phyloP scores from a whole-genome alignment of 1,284 basidiomycete genomes.

The Volvariella surrecta region DNA sequence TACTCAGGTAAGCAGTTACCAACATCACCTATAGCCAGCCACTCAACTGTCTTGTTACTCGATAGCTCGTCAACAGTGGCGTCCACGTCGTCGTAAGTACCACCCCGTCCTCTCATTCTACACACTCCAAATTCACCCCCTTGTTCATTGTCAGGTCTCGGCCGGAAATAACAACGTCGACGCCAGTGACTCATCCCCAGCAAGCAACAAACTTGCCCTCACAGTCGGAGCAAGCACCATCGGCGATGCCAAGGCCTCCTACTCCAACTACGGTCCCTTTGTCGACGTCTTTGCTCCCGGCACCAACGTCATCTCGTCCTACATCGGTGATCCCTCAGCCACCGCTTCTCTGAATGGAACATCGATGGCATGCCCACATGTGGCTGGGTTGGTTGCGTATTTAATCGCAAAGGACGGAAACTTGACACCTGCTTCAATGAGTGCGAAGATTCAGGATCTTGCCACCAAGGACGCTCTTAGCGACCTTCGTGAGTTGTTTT shows the following conservation, averaged over 20 bases:
- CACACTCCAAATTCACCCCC: not conserved
- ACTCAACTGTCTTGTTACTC: constrained; percentile 12
- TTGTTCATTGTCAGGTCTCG: constrained; percentile 16
- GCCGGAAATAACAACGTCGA: constrained; percentile 44
- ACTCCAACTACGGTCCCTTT: constrained; percentile 66
- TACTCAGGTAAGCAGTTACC: constrained; percentile 26
- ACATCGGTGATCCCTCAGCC: constrained; percentile 48
- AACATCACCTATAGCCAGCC: not conserved
- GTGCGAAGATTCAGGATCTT: constrained; percentile 14
- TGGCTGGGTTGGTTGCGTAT: constrained; percentile 65
- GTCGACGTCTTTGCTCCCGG: constrained; percentile 76
- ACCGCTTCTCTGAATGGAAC: constrained; percentile 50
- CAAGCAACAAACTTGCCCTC: constrained; percentile 55
- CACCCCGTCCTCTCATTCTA: not conserved
- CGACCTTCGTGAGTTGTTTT: constrained; percentile 18
- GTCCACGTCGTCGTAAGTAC: constrained; percentile 20
- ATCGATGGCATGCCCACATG: constrained; percentile 51
- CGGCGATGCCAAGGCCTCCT: constrained; percentile 68
- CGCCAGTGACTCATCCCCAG: constrained; percentile 67
- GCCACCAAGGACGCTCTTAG: constrained; percentile 15
- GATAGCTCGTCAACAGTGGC: constrained; percentile 11
- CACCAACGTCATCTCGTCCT: constrained; percentile 59
- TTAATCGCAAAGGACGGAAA: constrained; percentile 35
- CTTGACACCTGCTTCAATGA: constrained; percentile 16
- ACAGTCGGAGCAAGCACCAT: constrained; percentile 74